Base-by-base conservation (phyloP, 23 red algal genomes). In the Gracilaria gracilis region DNA sequence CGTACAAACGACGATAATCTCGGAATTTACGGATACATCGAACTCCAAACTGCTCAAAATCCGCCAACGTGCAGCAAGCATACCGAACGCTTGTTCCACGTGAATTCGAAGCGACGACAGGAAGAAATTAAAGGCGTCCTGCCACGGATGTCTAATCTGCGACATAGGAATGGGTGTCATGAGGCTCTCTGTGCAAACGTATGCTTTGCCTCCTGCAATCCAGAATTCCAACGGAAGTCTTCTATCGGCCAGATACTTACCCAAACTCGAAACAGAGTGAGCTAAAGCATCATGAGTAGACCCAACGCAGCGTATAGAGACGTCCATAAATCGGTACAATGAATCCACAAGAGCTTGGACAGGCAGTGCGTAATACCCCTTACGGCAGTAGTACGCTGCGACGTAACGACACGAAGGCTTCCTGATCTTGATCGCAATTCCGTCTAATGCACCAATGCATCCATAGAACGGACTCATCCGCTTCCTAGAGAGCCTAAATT, bases 121-220 rank as follows among this genome's bases (percentile, higher is more conserved):
- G 20, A 24, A 80, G 25, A 57, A 80, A 58, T 80, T 80, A 58
- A 80, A 80, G 0, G 46, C 76, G 31, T 80, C 76, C 58, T 80
- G 7, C 2, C 24, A 19, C 12, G 2, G 23, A 20, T 32, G 20
- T 1, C 0, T 80, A 4, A 61, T 48, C 44, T 80, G 76, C 2
- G 76, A 80, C 32, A 1, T 54, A 1, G 76, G 49, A 14, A 80
- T 80, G 14, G 76, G 76, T 9, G 19, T 9, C 24, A 80, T 80
- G 0, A 80, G 4, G 25, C 49, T 58, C 16, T 58, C 44, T 1
- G 49, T 80, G 44, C 76, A 80, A 55, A 61, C 0, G 44, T 80
- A 80, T 14, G 76, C 76, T 27, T 80, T 48, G 38, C 58, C 76
- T 35, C 76, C 76, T 4, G 23, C 76, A 24, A 80, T 80, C 76